Percentiles rank a stretch among this genome's conserved stretches.
phyloP scores from a whole-genome alignment of 805 yeast genomes.

The Nakazawaea populi region DNA sequence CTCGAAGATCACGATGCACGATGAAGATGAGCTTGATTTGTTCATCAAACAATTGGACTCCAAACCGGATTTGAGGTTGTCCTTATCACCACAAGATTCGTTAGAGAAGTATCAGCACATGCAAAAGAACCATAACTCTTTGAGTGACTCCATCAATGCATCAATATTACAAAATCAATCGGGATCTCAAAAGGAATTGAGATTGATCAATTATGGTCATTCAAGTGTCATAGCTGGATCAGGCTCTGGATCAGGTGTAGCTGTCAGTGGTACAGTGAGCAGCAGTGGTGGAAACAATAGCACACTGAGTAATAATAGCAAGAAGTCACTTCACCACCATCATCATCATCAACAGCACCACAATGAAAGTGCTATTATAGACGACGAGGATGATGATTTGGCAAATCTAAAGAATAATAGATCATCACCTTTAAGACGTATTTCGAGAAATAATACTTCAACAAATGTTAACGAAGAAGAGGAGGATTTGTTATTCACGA shows the following conservation, averaged over 20 bases:
- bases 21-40: constrained; percentile 27
- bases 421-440: neutral
- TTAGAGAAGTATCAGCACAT: constrained; percentile 12
- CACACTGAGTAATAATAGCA: neutral
- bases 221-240: neutral
- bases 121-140: constrained; percentile 12
- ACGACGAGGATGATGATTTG: constrained; percentile 24
- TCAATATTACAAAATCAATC: constrained; percentile 7
- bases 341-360: neutral
- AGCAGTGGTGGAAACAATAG: neutral
- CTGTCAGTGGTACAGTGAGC: neutral
- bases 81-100: constrained; percentile 18
- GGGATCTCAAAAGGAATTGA: constrained; percentile 2
- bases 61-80: constrained; percentile 28
- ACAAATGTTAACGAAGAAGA: constrained; percentile 45
- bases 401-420: constrained; percentile 1
- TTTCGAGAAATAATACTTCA: constrained; percentile 1
- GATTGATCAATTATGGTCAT: constrained; percentile 7
- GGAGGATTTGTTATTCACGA: constrained; percentile 61
- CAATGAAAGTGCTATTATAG: constrained; percentile 26
- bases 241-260: neutral
- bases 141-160: constrained; percentile 14
- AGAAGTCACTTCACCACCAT: constrained; percentile 2
- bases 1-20: constrained; percentile 8
- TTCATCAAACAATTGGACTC: constrained; percentile 29